These are phyloP conservation scores for Thermoascus crustaceus DNA, from an alignment of 2,329 filamentous ascomycete species.

Conservation along the genomic window DNA sequence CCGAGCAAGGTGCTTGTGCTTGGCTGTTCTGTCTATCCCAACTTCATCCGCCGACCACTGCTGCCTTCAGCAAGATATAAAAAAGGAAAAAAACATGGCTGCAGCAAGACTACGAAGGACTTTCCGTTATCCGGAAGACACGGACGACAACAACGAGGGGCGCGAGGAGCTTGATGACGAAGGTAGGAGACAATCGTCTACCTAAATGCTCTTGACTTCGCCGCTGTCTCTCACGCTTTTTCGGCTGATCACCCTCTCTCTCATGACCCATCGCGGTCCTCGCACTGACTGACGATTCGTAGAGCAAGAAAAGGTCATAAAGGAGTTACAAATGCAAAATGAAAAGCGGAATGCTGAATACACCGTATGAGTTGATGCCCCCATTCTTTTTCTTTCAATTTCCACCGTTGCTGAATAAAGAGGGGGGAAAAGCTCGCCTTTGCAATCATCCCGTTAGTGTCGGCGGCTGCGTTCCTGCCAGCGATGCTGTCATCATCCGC, in stretches of 20 bases:
- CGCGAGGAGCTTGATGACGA: slow-evolving; percentile 66
- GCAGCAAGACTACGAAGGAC: slow-evolving; percentile 63
- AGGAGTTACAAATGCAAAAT: slow-evolving; percentile 27
- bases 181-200: too few relatives aligned
- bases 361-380: slow-evolving; percentile 22
- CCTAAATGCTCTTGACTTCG: too few relatives aligned
- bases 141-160: slow-evolving; percentile 44
- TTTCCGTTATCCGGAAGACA: slow-evolving; percentile 65
- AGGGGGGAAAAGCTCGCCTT: slow-evolving; percentile 23
- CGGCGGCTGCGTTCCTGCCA: slow-evolving; percentile 23
- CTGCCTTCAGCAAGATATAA: neutral
- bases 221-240: neutral
- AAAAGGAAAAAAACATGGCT: slow-evolving; percentile 30
- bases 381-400: neutral
- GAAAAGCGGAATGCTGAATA: slow-evolving; percentile 33
- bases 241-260: neutral
- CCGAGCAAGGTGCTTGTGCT: too few relatives aligned
- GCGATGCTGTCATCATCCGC: slow-evolving; percentile 18
- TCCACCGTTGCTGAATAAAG: neutral
- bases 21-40: slow-evolving; percentile 8
- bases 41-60: too few relatives aligned
- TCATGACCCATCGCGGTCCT: neutral
- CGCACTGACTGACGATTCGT: slow-evolving; percentile 6
- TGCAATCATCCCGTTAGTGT: slow-evolving; percentile 28
- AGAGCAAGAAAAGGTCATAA: slow-evolving; percentile 38